Evolutionary conservation across 352 stramenopile genomes (phyloP), one percentile per base, ranked within the genome.

Genomic region (Globisporangium polare): DNA sequence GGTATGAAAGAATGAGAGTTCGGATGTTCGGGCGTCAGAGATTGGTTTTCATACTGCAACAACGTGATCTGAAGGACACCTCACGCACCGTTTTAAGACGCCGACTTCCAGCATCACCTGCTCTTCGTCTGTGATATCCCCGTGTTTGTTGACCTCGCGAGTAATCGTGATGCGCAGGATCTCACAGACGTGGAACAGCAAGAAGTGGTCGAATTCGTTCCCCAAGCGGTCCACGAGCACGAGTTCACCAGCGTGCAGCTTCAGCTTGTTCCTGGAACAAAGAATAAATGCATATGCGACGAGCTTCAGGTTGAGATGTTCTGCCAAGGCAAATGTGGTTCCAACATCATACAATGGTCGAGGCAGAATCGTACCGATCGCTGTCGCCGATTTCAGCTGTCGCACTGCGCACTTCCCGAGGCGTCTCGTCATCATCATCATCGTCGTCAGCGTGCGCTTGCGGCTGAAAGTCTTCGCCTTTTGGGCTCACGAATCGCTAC

Each of bases 161-260:
- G 37, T 62, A 20, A 80, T 27, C 22, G 72, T 66, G 53, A 92
- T 89, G 37, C 74, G 83, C n/a, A 92, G 27, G 43, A 94, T 90
- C 66, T 94, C 80, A 62, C 83, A 92, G 5, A 94, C 82, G 31
- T 91, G 72, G 54, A 90, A 94, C 17, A 92, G 51, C 18, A 92
- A 62, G 49, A 85, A 87, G 62, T 92, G 80, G 51, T 93, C 81
- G 37, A 87, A 78, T 18, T 70, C 68, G 27, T 75, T 74, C 3
- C 75, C 71, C 2, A 72, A 75, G 26, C 90, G 72, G 59, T 94
- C 86, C 1, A 78, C 81, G n/a, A 92, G 72, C 22, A 94, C 70
- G 42, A 94, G 70, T 41, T 94, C 83, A 6, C 86, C 86, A 3
- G 62, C 81, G 66, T 90, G 65, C 37, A 92, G 60, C 41, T 89